Evolutionary conservation across 148 eudicot genomes (phyloP).

Genomic region (Heliamphora exappendiculata): DNA sequence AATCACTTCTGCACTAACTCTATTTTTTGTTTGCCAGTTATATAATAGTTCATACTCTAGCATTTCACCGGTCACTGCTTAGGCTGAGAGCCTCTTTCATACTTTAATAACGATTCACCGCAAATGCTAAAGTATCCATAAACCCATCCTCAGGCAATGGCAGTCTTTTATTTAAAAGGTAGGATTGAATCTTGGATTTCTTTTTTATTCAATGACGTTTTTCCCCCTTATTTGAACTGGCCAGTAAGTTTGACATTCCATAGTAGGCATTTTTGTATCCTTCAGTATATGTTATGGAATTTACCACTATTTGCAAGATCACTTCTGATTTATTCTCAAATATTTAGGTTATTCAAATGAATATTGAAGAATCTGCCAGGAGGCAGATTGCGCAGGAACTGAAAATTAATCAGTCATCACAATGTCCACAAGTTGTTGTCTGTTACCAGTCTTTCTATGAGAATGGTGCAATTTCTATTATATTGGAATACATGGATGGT

Average conservation of each 20-base stretch:
- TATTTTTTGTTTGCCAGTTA: background rate
- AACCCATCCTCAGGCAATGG: background rate
- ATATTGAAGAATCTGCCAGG: conserved; percentile 75
- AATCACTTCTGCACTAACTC: background rate
- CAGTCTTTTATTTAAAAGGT: no score
- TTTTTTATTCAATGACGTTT: background rate
- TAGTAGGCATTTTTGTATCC: background rate
- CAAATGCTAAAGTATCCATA: background rate
- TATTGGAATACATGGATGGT: conserved; percentile 99
- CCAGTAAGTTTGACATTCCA: background rate
- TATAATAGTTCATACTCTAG: background rate
- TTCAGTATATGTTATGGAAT: background rate
- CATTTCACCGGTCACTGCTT: background rate
- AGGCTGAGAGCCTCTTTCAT: background rate
- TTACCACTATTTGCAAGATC: background rate
- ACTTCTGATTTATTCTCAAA: conserved; percentile 11
- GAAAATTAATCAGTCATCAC: conserved; percentile 90
- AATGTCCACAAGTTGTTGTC: conserved; percentile 73
- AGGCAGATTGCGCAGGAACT: conserved; percentile 76
- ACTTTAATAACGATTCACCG: background rate
- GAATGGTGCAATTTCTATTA: conserved; percentile 88
- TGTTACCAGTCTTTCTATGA: conserved; percentile 88
- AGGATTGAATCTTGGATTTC: no score
- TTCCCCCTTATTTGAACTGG: background rate
- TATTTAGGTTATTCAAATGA: conserved; percentile 90